These are phyloP conservation scores for Azolla pinnata DNA, from an alignment of 75 land plant genomes.

Conservation along the genomic window DNA sequence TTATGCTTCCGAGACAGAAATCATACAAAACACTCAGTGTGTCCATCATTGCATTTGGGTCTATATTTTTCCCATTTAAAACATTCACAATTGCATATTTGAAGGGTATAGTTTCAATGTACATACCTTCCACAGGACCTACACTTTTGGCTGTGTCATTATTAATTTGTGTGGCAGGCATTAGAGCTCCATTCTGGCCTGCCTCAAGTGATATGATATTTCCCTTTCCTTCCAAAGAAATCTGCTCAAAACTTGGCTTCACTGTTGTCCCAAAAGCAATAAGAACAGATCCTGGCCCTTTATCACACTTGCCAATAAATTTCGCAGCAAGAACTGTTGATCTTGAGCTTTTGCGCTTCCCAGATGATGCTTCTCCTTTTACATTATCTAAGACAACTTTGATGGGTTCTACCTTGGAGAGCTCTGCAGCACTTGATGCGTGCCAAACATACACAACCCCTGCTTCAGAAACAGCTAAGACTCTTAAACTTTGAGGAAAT, in stretches of 20 bases:
- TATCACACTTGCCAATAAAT: constrained; percentile 22
- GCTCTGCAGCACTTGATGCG: constrained; percentile 41
- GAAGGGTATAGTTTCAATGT: background rate
- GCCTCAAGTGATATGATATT: constrained; percentile 25
- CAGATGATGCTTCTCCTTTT: constrained; percentile 11
- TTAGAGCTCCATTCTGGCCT: constrained; percentile 39
- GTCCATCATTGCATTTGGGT: too few species aligned
- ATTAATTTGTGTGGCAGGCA: constrained; percentile 22
- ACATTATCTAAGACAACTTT: constrained; percentile 34
- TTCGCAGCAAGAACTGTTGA: constrained; percentile 55
- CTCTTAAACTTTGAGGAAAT: constrained; percentile 21
- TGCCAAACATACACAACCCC: constrained; percentile 80
- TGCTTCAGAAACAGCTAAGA: constrained; percentile 75
- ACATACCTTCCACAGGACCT: background rate
- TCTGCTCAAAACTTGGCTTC: constrained; percentile 66
- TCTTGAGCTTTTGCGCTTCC: constrained; percentile 12
- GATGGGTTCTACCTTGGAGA: constrained; percentile 44
- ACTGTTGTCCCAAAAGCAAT: constrained; percentile 60
- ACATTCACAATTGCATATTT: too few species aligned
- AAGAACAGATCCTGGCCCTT: constrained; percentile 27
- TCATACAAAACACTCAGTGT: too few species aligned
- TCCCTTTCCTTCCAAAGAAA: constrained; percentile 34
- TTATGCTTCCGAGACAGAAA: too few species aligned
- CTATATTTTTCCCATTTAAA: too few species aligned
- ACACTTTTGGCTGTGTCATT: constrained; percentile 15